Evolutionary conservation across 2,329 filamentous ascomycete genomes (phyloP), one percentile per base, ranked within the genome.

Genomic region (Curvularia hawaiiensis): DNA sequence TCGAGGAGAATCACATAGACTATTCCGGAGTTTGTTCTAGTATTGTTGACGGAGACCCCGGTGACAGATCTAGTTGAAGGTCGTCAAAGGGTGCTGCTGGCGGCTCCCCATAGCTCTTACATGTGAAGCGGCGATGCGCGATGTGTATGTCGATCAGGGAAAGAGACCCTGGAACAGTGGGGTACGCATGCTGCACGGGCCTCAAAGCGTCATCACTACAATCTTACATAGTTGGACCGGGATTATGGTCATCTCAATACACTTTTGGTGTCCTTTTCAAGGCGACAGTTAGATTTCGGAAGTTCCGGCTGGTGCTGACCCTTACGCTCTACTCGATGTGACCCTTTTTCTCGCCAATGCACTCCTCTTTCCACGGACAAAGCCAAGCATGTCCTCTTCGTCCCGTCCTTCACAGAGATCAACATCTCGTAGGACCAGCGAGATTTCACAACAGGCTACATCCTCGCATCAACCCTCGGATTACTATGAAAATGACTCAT

Each of bases 381-480:
- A 53, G 18, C 60, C 55, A 60, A 47, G 47, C 43, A 66, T 64
- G 65, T 33, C 58, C 3, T 60, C 52, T 38, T 53, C 63, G 26
- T 47, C 62, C 51, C 60, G 43, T 51, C 68, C 52, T 52, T 59
- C 54, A 47, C 57, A 53, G 44, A 55, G 59, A 50, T 56, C 59
- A 51, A 41, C 59, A 6, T 68, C 62, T 43, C 62, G 56, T 39
- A 71, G 66, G 56, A 69, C 64, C 16, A 59, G 65, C 28, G 65
- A 66, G 28, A 63, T 59, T 9, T 67, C 64, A 7, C 59, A 59
- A 3, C 60, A 61, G 31, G 53, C 65, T 39, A 71, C 70, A 7
- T 70, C 69, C 3, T 67, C 63, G n/a, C 59, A 59, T 38, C 64
- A 60, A 30, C 65, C 69, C 8, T 66, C 69, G 14, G 50, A 50